Percentiles rank a stretch among this genome's conserved stretches.
phyloP scores from a whole-genome alignment of 2,329 filamentous ascomycete genomes.

The Neurospora sp. region DNA sequence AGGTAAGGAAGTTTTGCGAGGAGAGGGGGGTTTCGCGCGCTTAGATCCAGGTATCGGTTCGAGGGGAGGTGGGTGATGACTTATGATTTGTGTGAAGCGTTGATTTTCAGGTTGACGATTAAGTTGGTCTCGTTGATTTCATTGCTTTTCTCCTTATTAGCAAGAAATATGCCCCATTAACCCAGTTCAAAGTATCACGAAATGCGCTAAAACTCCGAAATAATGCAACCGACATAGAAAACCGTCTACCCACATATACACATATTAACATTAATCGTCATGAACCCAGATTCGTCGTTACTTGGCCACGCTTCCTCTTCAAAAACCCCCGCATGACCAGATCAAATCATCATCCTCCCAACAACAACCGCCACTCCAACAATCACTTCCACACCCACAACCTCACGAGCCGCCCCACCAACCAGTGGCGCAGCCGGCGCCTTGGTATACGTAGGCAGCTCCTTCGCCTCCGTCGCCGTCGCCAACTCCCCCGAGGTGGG shows the following conservation, averaged over 20 bases:
- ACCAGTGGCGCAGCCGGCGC: not conserved
- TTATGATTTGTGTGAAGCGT: not conserved
- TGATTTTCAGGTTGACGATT: not conserved
- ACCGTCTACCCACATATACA: not conserved
- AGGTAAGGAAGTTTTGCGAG: constrained; percentile 64
- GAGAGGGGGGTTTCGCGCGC: constrained; percentile 39
- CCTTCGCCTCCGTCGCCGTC: constrained; percentile 48
- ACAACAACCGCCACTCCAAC: constrained; percentile 2
- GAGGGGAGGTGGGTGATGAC: not conserved
- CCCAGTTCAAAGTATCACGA: not conserved
- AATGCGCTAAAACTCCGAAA: not conserved
- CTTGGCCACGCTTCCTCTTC: not conserved
- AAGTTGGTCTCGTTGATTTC: not conserved
- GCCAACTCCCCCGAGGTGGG: constrained; percentile 29
- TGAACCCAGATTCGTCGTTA: not conserved
- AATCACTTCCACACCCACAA: not conserved
- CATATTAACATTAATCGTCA: not conserved
- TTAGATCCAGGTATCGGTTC: not conserved
- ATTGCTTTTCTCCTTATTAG: not conserved
- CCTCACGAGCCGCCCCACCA: not conserved
- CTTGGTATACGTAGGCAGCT: constrained; percentile 26
- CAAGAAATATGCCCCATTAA: not conserved
- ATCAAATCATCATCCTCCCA: not conserved
- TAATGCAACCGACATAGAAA: not conserved
- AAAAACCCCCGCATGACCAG: not conserved